These are phyloP conservation scores for Fusarium albosuccineum DNA, from an alignment of 2,329 filamentous ascomycete species.

Conservation along the genomic window DNA sequence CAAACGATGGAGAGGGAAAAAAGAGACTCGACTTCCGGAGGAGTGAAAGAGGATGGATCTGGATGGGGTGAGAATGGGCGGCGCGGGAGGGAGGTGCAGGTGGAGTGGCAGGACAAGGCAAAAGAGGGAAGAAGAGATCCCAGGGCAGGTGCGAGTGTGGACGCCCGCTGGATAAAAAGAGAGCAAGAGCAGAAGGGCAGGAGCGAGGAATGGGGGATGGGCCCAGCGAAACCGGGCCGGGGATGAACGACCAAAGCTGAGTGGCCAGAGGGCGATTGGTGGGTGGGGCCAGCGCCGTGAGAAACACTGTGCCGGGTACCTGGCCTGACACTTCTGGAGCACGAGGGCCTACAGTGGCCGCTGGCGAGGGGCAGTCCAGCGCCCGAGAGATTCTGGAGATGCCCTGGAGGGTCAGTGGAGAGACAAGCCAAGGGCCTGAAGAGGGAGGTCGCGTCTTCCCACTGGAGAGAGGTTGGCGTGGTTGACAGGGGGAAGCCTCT, in stretches of 20 bases:
- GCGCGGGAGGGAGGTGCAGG: conserved; percentile 39
- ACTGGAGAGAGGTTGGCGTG: conserved; percentile 17
- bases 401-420: conserved; percentile 27
- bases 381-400: conserved; percentile 33
- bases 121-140: conserved; percentile 31
- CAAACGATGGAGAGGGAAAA: conserved; percentile 25
- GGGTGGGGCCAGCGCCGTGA: conserved; percentile 31
- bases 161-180: conserved; percentile 40
- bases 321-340: conserved; percentile 12
- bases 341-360: conserved; percentile 2
- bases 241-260: conserved; percentile 19
- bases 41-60: conserved; percentile 30
- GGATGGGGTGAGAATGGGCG: conserved; percentile 39
- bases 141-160: conserved; percentile 37
- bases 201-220: conserved; percentile 29
- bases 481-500: conserved; percentile 20
- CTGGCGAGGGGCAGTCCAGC: conserved; percentile 6
- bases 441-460: conserved; percentile 27
- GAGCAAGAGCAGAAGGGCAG: conserved; percentile 32
- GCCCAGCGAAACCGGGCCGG: conserved; percentile 34
- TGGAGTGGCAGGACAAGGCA: conserved; percentile 39
- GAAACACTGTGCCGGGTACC: conserved; percentile 46
- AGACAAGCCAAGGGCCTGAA: conserved; percentile 24
- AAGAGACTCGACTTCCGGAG: conserved; percentile 22
- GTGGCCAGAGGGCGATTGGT: conserved; percentile 11